Percentiles rank a stretch among this genome's conserved stretches.
Conservation (phyloP, 768 basidiomycete genomes). For the Pleurotus cornucopiae region DNA sequence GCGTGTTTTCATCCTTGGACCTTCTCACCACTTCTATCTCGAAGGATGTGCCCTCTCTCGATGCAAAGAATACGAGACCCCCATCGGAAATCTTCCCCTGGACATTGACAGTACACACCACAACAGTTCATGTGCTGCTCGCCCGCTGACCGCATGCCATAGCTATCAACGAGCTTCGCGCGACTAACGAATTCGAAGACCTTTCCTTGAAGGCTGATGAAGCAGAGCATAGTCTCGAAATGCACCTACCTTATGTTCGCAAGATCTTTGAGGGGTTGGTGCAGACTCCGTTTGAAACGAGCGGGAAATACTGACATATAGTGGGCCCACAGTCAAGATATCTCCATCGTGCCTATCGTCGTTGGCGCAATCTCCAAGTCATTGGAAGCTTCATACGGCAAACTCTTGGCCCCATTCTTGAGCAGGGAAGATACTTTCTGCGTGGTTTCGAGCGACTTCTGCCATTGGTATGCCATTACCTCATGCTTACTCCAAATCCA, state of each 20-base stretch:
- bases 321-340: constrained; percentile 49
- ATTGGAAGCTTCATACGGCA: constrained; percentile 61
- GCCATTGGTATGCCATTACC: constrained; percentile 73
- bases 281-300: not conserved
- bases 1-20: constrained; percentile 91
- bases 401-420: constrained; percentile 77
- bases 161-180: constrained; percentile 67
- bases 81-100: constrained; percentile 76
- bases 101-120: constrained; percentile 63
- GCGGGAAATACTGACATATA: too few species aligned
- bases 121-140: not conserved
- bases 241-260: constrained; percentile 91
- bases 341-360: constrained; percentile 84
- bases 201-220: constrained; percentile 74
- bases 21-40: constrained; percentile 90
- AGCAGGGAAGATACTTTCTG: constrained; percentile 76
- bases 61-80: constrained; percentile 80
- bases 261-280: constrained; percentile 79
- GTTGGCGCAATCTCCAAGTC: constrained; percentile 72
- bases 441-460: constrained; percentile 94
- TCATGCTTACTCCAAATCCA: not conserved
- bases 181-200: constrained; percentile 63
- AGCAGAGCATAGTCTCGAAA: constrained; percentile 95
- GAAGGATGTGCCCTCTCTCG: constrained; percentile 81
- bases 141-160: constrained; percentile 8